Percentiles rank a stretch among this genome's conserved stretches.
Conservation (phyloP, 1,284 basidiomycete genomes). For the Coriolopsis trogii region DNA sequence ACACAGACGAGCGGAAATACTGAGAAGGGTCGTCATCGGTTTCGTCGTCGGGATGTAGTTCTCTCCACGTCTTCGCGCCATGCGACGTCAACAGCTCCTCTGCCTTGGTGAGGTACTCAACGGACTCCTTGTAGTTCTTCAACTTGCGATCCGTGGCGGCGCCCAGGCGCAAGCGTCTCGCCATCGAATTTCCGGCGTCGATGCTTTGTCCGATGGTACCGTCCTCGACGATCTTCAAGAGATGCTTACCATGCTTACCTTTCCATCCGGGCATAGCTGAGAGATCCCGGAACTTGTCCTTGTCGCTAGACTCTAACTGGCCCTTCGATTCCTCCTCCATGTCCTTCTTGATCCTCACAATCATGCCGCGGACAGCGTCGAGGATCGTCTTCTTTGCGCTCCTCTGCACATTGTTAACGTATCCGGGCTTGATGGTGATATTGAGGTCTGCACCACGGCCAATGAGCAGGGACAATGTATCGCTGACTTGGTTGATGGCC, state of each 20-base stretch:
- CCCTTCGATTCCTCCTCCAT: neutral
- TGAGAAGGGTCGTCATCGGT: neutral
- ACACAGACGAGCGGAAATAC: neutral
- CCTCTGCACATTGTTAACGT: neutral
- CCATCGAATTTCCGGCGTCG: too few relatives aligned
- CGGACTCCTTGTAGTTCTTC: slow-evolving; percentile 26
- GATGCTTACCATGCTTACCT: slow-evolving; percentile 3
- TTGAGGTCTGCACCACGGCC: slow-evolving; percentile 47
- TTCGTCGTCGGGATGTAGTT: slow-evolving; percentile 38
- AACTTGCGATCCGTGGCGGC: neutral
- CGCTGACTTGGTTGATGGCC: slow-evolving; percentile 42
- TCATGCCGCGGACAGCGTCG: slow-evolving; percentile 44
- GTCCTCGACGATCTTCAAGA: slow-evolving; percentile 3
- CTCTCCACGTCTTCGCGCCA: slow-evolving; percentile 49
- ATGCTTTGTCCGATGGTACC: neutral
- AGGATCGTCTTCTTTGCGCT: slow-evolving; percentile 35
- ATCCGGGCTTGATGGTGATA: slow-evolving; percentile 12
- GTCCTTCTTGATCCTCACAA: slow-evolving; percentile 30
- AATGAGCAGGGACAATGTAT: slow-evolving; percentile 46
- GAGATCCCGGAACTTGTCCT: slow-evolving; percentile 3
- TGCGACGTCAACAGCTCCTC: slow-evolving; percentile 39
- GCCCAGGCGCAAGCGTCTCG: neutral
- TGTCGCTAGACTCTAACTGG: slow-evolving; percentile 7
- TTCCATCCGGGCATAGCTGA: slow-evolving; percentile 18
- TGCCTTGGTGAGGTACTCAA: slow-evolving; percentile 40